These are phyloP conservation scores for Barnettozyma siamensis DNA, from an alignment of 805 yeast species.

Conservation along the genomic window DNA sequence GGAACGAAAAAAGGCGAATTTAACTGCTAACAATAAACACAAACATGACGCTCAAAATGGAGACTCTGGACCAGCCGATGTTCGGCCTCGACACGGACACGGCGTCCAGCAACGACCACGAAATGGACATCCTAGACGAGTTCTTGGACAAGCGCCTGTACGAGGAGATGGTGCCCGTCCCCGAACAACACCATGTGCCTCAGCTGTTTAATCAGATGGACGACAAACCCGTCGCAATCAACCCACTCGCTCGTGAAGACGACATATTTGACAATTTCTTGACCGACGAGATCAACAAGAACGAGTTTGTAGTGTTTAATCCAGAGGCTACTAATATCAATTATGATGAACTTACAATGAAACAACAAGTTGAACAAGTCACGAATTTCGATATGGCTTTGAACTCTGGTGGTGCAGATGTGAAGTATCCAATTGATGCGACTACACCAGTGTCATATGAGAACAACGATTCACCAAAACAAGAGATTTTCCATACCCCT, in stretches of 20 bases:
- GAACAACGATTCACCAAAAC: conserved; percentile 5
- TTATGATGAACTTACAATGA: background rate
- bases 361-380: no score
- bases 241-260: conserved; percentile 13
- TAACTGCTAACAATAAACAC: background rate
- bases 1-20: background rate
- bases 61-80: conserved; percentile 17
- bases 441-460: conserved; percentile 16
- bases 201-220: background rate
- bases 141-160: conserved; percentile 24
- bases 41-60: conserved; percentile 14
- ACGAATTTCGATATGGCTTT: no score
- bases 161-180: conserved; percentile 10
- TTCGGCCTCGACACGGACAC: conserved; percentile 5
- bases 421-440: conserved; percentile 4
- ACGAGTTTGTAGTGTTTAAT: conserved; percentile 18
- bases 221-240: background rate
- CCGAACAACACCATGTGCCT: background rate
- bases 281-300: conserved; percentile 21
- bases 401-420: no score
- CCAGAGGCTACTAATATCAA: conserved; percentile 4
- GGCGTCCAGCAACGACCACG: conserved; percentile 21
- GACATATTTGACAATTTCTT: conserved; percentile 22
- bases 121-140: conserved; percentile 47
- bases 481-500: conserved; percentile 18